Evolutionary conservation across 2,329 filamentous ascomycete genomes (phyloP).

Genomic region (Tolypocladium amazonense): DNA sequence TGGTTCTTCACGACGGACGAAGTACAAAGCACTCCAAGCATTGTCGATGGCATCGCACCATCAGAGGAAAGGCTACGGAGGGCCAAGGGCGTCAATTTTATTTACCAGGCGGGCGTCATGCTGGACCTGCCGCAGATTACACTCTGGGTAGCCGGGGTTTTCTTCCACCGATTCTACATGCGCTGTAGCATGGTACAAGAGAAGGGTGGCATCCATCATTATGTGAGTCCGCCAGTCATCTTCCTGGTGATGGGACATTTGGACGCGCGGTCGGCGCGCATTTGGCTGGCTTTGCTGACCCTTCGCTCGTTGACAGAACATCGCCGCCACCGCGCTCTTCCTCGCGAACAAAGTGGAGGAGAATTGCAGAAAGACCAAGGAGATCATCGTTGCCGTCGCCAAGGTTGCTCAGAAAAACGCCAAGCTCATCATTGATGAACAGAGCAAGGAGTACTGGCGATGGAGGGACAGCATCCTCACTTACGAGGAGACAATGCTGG

Average conservation of each 20-base stretch:
- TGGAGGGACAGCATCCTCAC: constrained; percentile 92
- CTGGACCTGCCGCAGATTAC: constrained; percentile 88
- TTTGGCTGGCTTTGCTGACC: not conserved
- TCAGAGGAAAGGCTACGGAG: constrained; percentile 71
- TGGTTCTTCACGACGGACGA: constrained; percentile 88
- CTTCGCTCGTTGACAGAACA: constrained; percentile 40
- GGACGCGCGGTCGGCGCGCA: too few relatives aligned
- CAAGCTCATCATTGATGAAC: constrained; percentile 83
- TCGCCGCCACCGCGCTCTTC: constrained; percentile 84
- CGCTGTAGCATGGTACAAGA: constrained; percentile 69
- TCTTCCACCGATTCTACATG: constrained; percentile 96
- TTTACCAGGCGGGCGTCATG: constrained; percentile 86
- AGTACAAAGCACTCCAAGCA: constrained; percentile 70
- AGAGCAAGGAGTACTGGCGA: constrained; percentile 96
- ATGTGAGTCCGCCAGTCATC: constrained; percentile 46
- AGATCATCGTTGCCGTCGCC: constrained; percentile 86
- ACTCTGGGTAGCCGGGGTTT: constrained; percentile 82
- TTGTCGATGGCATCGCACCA: constrained; percentile 67
- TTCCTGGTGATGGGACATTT: not conserved
- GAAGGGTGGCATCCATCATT: constrained; percentile 76
- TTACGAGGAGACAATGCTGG: constrained; percentile 86
- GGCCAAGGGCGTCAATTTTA: constrained; percentile 92
- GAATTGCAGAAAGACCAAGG: constrained; percentile 90
- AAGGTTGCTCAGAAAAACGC: constrained; percentile 92
- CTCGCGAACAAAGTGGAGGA: constrained; percentile 96